These are phyloP conservation scores for Porodaedalea pini DNA, from an alignment of 1,284 basidiomycete genomes.

Conservation along the genomic window DNA sequence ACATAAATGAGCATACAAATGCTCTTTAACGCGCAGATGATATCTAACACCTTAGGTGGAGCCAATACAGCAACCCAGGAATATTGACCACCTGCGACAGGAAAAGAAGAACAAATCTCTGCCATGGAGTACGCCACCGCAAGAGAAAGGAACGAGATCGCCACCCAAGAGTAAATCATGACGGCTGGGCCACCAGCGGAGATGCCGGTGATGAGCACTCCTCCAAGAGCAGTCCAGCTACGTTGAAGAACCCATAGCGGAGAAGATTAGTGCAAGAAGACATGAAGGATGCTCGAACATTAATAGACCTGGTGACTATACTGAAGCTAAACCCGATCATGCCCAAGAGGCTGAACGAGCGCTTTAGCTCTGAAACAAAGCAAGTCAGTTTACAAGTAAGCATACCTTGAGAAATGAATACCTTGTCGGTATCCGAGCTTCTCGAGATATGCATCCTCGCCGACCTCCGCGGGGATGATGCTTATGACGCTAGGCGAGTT, in stretches of 20 bases:
- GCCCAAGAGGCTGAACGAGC: slow-evolving; percentile 18
- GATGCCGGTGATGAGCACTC: slow-evolving; percentile 21
- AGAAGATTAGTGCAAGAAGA: no score
- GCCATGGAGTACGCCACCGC: slow-evolving; percentile 21
- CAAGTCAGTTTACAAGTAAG: background rate
- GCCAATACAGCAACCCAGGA: slow-evolving; percentile 19
- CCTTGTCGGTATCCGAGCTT: slow-evolving; percentile 19
- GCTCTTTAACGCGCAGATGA: no score
- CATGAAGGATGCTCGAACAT: background rate
- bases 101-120: slow-evolving; percentile 17
- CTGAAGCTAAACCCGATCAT: slow-evolving; percentile 22
- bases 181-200: slow-evolving; percentile 20
- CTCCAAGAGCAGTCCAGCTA: slow-evolving; percentile 20
- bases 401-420: background rate
- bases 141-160: slow-evolving; percentile 11
- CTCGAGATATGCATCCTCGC: slow-evolving; percentile 18
- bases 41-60: slow-evolving; percentile 8
- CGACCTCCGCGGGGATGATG: slow-evolving; percentile 7
- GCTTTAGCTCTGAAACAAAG: slow-evolving; percentile 10
- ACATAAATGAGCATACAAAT: background rate
- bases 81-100: slow-evolving; percentile 19
- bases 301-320: slow-evolving; percentile 17
- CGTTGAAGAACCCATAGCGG: background rate
- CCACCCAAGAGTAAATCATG: slow-evolving; percentile 21
- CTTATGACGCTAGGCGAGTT: background rate